Conservation (phyloP, 2,329 filamentous ascomycete genomes). For the Stachybotrys elegans region DNA sequence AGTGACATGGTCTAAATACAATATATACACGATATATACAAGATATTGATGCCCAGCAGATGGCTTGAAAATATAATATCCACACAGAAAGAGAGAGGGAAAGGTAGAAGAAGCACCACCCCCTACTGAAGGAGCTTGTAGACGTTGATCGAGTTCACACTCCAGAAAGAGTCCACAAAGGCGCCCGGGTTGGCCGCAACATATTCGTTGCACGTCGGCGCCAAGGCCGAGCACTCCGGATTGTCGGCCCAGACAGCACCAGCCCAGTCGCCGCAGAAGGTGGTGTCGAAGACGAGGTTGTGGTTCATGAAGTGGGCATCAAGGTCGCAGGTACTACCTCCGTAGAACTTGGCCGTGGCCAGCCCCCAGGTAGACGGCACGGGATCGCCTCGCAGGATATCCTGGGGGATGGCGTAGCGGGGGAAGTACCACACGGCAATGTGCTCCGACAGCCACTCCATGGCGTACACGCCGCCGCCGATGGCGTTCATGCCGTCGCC, state of each 20-base stretch:
- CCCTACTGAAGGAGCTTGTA: conserved; percentile 29
- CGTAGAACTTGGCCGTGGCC: conserved; percentile 64
- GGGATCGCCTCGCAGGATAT: conserved; percentile 56
- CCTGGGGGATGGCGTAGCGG: conserved; percentile 56
- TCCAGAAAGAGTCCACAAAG: conserved; percentile 73
- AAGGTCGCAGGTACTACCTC: conserved; percentile 66
- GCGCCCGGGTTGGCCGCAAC: conserved; percentile 65
- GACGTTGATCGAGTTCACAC: conserved; percentile 66
- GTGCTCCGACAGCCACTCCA: conserved; percentile 67
- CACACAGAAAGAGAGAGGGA: too few species aligned
- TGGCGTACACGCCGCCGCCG: conserved; percentile 66
- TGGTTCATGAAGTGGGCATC: conserved; percentile 64
- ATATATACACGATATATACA: too few species aligned
- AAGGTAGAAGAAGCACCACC: too few species aligned
- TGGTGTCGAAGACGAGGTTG: conserved; percentile 75
- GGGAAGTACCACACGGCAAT: conserved; percentile 84
- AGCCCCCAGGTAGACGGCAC: conserved; percentile 64
- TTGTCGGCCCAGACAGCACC: conserved; percentile 59
- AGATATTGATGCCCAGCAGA: too few species aligned
- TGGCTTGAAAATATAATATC: too few species aligned
- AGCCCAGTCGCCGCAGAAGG: conserved; percentile 87
- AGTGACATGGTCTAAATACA: too few species aligned
- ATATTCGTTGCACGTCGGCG: conserved; percentile 63
- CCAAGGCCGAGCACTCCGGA: conserved; percentile 53
- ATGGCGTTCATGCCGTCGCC: conserved; percentile 66